Base-by-base conservation (phyloP, 345 rosid genomes). In the Garcia nutans region DNA sequence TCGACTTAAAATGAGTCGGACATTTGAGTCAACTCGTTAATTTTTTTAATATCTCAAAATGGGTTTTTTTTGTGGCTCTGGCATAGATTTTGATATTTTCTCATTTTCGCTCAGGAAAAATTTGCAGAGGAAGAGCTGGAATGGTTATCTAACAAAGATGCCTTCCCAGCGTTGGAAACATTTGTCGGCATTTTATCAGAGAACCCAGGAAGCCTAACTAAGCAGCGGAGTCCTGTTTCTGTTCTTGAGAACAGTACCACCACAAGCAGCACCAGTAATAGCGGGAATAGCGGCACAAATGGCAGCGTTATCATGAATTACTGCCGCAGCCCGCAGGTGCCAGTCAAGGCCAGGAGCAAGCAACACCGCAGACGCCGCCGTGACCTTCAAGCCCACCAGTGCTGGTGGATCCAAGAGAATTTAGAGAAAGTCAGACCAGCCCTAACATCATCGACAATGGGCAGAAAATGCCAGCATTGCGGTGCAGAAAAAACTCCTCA, bases 401-500 rank as follows among this genome's bases (percentile, higher is more conserved):
- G 68, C 23, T 73, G 80, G 87, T 71, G 84, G 83, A 76, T 74
- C 8, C 74, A 73, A 12, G 85, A 76, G 75, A 79, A 82, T 24
- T 55, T 52, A 45, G 81, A 54, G 65, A 64, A 33, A 41, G 65
- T 57, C 68, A 84, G 56, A 22, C 72, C 45, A 65, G n/a, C 44
- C 26, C 57, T 37, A 19, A 70, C 63, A 22, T 76, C 73, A 24
- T 42, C 79, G 76, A 77, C 72, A 1, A 78, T 83, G 2, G 97
- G 97, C 56, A 88, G 97, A 81, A 89, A 88, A 78, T 91, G 97
- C 78, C 92, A 84, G 79, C 97, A 91, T 74, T 93, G 97, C 19
- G 93, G 94, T 22, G 81, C 90, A 16, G 96, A 93, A 78, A 89
- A 88, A 84, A 93, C 97, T 23, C 97, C 97, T 41, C 97, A 93